phyloP scores from a whole-genome alignment of 2,329 filamentous ascomycete species.

The Triangularia verruculosa region DNA sequence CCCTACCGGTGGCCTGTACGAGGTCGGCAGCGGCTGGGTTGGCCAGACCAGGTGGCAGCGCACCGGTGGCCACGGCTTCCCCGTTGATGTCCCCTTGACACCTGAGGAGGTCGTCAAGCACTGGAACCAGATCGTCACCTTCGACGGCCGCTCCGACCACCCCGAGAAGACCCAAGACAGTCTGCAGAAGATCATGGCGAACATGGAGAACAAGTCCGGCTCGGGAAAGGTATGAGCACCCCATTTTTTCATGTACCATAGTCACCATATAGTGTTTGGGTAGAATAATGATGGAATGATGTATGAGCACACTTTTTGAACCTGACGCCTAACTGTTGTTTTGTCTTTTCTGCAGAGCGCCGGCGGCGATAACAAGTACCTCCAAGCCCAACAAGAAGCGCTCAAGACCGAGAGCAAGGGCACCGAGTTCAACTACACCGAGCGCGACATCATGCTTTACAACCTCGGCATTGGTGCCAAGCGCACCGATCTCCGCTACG shows the following conservation, averaged over 20 bases:
- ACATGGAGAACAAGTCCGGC: conserved; percentile 74
- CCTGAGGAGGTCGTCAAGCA: conserved; percentile 77
- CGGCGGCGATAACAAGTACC: conserved; percentile 52
- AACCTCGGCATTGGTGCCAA: conserved; percentile 93
- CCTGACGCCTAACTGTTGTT: conserved; percentile 22
- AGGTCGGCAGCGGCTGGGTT: conserved; percentile 93
- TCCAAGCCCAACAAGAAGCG: conserved; percentile 72
- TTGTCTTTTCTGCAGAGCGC: conserved; percentile 27
- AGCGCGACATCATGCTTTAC: conserved; percentile 90
- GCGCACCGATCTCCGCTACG: conserved; percentile 78
- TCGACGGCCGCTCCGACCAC: conserved; percentile 84
- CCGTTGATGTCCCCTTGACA: conserved; percentile 75
- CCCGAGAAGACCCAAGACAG: conserved; percentile 76
- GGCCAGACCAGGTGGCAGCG: conserved; percentile 94
- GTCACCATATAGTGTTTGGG: conserved; percentile 26
- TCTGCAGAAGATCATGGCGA: conserved; percentile 72
- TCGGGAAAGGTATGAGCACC: conserved; percentile 56
- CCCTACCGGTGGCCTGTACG: conserved; percentile 83
- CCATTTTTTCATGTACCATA: conserved; percentile 24
- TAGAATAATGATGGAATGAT: conserved; percentile 19
- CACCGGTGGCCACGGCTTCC: conserved; percentile 85
- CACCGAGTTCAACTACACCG: conserved; percentile 77
- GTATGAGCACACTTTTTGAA: neutral
- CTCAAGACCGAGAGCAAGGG: conserved; percentile 67
- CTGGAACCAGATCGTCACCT: conserved; percentile 78